These are phyloP conservation scores for Moricandia arvensis DNA, from an alignment of 345 rosid species.

Conservation along the genomic window DNA sequence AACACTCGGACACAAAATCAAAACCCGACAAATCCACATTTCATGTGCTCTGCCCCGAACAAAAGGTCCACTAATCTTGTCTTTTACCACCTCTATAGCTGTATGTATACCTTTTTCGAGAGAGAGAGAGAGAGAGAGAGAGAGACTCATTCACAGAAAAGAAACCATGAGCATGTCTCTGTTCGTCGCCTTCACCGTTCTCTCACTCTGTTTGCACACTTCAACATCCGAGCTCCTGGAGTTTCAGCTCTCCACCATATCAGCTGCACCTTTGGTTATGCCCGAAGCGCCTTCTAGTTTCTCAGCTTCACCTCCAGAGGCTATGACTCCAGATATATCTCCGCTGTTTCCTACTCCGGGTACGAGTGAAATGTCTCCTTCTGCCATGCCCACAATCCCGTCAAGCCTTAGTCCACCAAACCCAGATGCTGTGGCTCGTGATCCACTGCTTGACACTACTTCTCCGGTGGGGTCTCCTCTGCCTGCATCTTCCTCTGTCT, in stretches of 20 bases:
- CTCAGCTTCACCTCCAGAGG: constrained; percentile 41
- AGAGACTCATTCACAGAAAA: background rate
- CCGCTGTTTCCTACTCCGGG: constrained; percentile 61
- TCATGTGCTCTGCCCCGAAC: constrained; percentile 40
- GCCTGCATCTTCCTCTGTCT: constrained; percentile 45
- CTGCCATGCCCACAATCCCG: constrained; percentile 72
- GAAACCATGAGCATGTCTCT: constrained; percentile 17
- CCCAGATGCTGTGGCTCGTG: constrained; percentile 52
- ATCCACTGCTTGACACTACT: constrained; percentile 36
- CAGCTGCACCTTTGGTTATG: constrained; percentile 55
- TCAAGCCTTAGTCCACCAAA: constrained; percentile 84
- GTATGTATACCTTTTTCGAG: constrained; percentile 25
- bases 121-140: background rate
- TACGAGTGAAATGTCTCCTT: constrained; percentile 38
- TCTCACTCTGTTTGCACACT: constrained; percentile 24
- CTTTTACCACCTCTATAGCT: constrained; percentile 38
- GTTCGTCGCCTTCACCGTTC: constrained; percentile 1
- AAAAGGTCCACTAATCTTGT: constrained; percentile 40
- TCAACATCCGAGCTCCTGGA: constrained; percentile 29
- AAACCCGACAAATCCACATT: constrained; percentile 33
- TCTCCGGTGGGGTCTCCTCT: constrained; percentile 49
- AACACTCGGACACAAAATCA: constrained; percentile 38
- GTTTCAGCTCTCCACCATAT: constrained; percentile 38
- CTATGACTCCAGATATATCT: constrained; percentile 53
- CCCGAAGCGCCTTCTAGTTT: constrained; percentile 46